These are phyloP conservation scores for Clitopilus hobsonii DNA, from an alignment of 768 basidiomycete genomes.

Conservation along the genomic window DNA sequence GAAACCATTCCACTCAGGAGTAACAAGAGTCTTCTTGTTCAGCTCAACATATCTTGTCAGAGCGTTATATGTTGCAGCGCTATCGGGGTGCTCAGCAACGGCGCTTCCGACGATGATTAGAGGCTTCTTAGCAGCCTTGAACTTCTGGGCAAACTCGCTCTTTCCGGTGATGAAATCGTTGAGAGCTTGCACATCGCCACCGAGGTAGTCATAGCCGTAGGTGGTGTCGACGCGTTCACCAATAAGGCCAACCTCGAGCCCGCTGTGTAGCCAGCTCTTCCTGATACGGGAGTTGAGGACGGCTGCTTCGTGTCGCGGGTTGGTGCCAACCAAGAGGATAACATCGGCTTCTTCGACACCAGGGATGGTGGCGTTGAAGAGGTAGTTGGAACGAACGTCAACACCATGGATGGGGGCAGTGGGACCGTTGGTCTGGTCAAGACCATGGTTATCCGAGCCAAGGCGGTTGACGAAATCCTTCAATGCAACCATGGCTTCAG, in stretches of 20 bases:
- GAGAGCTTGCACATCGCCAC: conserved; percentile 68
- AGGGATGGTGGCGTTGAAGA: conserved; percentile 91
- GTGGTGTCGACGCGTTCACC: conserved; percentile 89
- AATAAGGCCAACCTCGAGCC: conserved; percentile 83
- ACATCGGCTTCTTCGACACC: conserved; percentile 89
- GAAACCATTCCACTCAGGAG: conserved; percentile 94
- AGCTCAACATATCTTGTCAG: conserved; percentile 76
- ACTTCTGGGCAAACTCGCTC: conserved; percentile 76
- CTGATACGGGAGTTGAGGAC: conserved; percentile 96
- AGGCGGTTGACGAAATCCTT: conserved; percentile 92
- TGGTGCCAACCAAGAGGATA: conserved; percentile 92
- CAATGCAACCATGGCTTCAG: conserved; percentile 88
- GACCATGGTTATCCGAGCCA: conserved; percentile 88
- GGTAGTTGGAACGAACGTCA: conserved; percentile 92
- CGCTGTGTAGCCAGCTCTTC: conserved; percentile 87
- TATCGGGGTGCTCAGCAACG: conserved; percentile 81
- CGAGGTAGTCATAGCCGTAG: conserved; percentile 92
- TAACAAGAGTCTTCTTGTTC: conserved; percentile 72
- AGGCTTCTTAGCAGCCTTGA: conserved; percentile 86
- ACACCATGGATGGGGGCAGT: conserved; percentile 73
- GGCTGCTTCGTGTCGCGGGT: conserved; percentile 95
- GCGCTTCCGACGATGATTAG: conserved; percentile 91
- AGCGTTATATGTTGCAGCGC: conserved; percentile 68
- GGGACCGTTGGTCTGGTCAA: conserved; percentile 70
- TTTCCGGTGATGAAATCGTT: conserved; percentile 76